Evolutionary conservation across 2,329 filamentous ascomycete species (phyloP).

Genomic region (Bipolaris gigantea): DNA sequence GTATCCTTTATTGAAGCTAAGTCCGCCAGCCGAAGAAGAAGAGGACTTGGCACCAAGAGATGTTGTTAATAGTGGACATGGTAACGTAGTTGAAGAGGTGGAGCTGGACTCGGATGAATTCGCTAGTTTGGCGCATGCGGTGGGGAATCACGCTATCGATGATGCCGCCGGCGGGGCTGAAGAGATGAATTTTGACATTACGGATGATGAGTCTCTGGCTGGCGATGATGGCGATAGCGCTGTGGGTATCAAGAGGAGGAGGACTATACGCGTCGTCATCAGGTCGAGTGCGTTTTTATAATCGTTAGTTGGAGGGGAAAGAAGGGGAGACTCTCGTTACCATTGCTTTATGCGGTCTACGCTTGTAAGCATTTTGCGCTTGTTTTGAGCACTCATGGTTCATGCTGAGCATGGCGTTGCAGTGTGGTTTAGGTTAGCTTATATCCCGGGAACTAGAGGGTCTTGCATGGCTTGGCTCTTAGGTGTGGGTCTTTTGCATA

Average conservation of each 20-base stretch:
- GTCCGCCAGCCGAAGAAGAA: constrained; percentile 36
- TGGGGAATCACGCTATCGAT: neutral
- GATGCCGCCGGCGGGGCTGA: constrained; percentile 11
- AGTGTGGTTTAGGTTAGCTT: neutral
- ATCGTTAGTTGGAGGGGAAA: neutral
- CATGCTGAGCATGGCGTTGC: constrained; percentile 1
- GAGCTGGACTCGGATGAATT: constrained; percentile 14
- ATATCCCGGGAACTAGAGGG: constrained; percentile 4
- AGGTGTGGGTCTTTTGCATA: neutral
- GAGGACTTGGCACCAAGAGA: constrained; percentile 23
- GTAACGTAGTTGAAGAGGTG: constrained; percentile 13
- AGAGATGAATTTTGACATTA: constrained; percentile 25
- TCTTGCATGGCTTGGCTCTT: neutral
- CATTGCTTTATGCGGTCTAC: neutral
- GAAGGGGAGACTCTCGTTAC: neutral
- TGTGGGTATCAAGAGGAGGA: constrained; percentile 29
- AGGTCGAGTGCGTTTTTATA: constrained; percentile 42
- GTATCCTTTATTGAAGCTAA: constrained; percentile 26
- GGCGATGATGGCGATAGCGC: constrained; percentile 18
- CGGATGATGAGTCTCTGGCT: constrained; percentile 21
- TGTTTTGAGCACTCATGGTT: neutral
- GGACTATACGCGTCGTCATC: constrained; percentile 39
- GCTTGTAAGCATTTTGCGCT: neutral
- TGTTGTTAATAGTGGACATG: constrained; percentile 11
- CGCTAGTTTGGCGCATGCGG: constrained; percentile 1